phyloP scores from a whole-genome alignment of 371 early-diverging fungal genomes.

The Dentiscutata heterogama region DNA sequence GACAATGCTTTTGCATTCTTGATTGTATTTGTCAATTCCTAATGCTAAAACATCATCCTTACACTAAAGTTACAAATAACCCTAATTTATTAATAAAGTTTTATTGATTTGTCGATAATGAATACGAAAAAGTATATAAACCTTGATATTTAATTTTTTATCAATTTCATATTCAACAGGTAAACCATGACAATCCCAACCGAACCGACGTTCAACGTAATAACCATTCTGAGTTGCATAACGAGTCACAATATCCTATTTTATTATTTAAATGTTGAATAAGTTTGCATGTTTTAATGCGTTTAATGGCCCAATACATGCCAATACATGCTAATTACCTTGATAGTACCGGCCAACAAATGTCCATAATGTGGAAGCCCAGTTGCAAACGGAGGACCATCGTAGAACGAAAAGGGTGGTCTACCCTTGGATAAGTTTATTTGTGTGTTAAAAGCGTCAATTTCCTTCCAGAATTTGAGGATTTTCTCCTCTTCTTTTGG shows the following conservation, averaged over 20 bases:
- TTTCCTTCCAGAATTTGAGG: slow-evolving; percentile 96
- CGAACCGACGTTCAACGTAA: slow-evolving; percentile 98
- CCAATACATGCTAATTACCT: slow-evolving; percentile 62
- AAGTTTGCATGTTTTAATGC: neutral
- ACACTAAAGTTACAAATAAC: slow-evolving; percentile 53
- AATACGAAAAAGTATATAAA: neutral
- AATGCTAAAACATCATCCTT: slow-evolving; percentile 94
- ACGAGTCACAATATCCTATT: slow-evolving; percentile 97
- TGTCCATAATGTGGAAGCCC: slow-evolving; percentile 99
- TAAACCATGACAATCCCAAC: slow-evolving; percentile 99
- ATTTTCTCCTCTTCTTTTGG: slow-evolving; percentile 97
- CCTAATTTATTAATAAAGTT: slow-evolving; percentile 7
- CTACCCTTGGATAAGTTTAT: slow-evolving; percentile 93
- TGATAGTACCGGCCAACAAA: slow-evolving; percentile 99
- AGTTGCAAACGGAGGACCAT: slow-evolving; percentile 99
- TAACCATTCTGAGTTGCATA: slow-evolving; percentile 98
- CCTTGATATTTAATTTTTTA: slow-evolving; percentile 94
- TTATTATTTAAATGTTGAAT: neutral
- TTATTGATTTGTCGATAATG: neutral
- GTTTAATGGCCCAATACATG: neutral
- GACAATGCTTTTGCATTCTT: slow-evolving; percentile 98
- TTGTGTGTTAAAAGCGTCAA: slow-evolving; percentile 97
- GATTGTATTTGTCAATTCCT: slow-evolving; percentile 99
- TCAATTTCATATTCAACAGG: slow-evolving; percentile 99
- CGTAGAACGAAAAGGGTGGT: slow-evolving; percentile 95